These are phyloP conservation scores for Ceraceosorus bombacis DNA, from an alignment of 1,284 basidiomycete species.

Conservation along the genomic window DNA sequence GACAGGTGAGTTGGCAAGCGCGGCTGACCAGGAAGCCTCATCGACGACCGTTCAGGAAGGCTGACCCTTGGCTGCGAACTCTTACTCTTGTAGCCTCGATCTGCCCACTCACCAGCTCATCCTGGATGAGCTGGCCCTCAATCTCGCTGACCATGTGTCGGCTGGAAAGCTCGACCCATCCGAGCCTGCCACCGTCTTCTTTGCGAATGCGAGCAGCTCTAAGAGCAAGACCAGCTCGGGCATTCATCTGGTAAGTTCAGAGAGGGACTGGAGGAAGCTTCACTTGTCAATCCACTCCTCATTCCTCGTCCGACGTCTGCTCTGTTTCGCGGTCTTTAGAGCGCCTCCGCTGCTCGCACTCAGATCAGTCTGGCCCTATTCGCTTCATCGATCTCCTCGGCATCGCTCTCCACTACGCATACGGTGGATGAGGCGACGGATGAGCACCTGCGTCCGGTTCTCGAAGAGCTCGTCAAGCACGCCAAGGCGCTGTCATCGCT, in stretches of 20 bases:
- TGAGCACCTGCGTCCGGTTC: slow-evolving; percentile 33
- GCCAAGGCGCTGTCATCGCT: slow-evolving; percentile 22
- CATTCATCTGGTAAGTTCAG: slow-evolving; percentile 4
- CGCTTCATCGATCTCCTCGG: slow-evolving; percentile 38
- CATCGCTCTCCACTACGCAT: slow-evolving; percentile 28
- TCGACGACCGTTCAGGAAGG: no score
- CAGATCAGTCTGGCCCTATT: slow-evolving; percentile 44
- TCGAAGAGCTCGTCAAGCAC: slow-evolving; percentile 29
- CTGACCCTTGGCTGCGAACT: no score
- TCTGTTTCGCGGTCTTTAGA: slow-evolving; percentile 4
- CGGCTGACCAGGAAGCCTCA: no score
- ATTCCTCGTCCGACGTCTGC: no score
- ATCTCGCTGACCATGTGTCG: slow-evolving; percentile 50
- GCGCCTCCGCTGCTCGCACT: slow-evolving; percentile 29
- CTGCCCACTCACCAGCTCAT: slow-evolving; percentile 71
- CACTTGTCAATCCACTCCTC: background rate
- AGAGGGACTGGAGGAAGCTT: background rate
- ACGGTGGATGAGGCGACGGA: slow-evolving; percentile 24
- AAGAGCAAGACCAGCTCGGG: slow-evolving; percentile 12
- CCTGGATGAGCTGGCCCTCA: slow-evolving; percentile 67
- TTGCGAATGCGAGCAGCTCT: background rate
- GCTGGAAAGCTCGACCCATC: slow-evolving; percentile 31
- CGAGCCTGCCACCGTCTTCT: slow-evolving; percentile 20
- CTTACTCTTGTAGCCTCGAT: slow-evolving; percentile 47
- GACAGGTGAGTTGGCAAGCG: no score